phyloP scores from a whole-genome alignment of 495 filamentous ascomycete genomes.

The Choiromyces venosus region DNA sequence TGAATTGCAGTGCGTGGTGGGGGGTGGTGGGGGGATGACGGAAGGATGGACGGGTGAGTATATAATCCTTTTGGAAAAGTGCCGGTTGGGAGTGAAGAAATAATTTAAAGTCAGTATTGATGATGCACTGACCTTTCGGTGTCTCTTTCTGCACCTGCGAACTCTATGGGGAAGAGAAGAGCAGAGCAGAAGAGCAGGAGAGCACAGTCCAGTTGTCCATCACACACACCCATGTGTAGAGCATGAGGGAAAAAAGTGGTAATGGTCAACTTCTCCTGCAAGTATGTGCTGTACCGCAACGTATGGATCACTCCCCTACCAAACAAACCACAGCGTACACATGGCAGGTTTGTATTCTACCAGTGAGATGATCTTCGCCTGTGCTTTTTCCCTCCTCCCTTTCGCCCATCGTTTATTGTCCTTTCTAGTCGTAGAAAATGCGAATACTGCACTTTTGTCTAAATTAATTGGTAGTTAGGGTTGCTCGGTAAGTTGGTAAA shows the following conservation, averaged over 20 bases:
- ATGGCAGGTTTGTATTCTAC: not conserved
- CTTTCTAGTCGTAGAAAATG: not conserved
- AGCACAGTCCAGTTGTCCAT: not conserved
- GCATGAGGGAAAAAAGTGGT: not conserved
- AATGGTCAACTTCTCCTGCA: not conserved
- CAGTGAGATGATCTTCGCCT: not conserved
- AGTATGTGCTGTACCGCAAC: not conserved
- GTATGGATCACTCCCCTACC: not conserved
- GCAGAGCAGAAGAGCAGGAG: not conserved
- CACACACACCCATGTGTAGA: not conserved
- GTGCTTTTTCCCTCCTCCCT: not conserved
- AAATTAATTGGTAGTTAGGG: not conserved
- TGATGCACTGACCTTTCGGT: not conserved
- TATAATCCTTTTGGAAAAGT: not conserved
- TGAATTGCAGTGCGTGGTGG: not conserved
- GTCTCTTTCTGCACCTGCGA: not conserved
- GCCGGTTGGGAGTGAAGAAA: not conserved
- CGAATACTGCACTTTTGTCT: not conserved
- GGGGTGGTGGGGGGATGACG: not conserved
- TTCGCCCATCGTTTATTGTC: not conserved
- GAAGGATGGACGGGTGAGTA: not conserved
- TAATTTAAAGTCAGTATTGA: not conserved
- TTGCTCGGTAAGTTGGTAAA: not conserved
- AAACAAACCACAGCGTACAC: not conserved
- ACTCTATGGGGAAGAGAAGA: not conserved